Conservation (phyloP, 495 filamentous ascomycete genomes). For the Parachaetomium inaequale region DNA sequence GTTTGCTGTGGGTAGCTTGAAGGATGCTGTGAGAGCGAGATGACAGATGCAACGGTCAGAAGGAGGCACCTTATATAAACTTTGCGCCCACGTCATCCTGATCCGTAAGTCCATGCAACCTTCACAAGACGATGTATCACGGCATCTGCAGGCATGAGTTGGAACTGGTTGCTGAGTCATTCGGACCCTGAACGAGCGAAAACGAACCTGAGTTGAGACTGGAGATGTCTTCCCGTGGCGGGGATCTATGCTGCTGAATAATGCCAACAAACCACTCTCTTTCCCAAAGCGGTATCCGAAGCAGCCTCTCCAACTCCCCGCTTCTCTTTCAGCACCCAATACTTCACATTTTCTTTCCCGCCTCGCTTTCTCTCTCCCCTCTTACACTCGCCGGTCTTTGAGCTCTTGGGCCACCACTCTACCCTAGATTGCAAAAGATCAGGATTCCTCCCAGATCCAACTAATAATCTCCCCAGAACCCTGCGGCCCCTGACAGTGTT, state of each 20-base stretch:
- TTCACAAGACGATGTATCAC: too few species aligned
- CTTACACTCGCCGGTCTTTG: too few species aligned
- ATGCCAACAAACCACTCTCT: neutral
- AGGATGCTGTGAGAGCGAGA: neutral
- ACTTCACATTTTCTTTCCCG: neutral
- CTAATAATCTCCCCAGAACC: too few species aligned
- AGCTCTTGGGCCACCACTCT: too few species aligned
- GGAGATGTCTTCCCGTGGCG: neutral
- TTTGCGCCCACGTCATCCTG: neutral
- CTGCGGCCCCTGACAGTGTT: too few species aligned
- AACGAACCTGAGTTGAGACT: neutral
- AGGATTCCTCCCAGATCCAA: too few species aligned
- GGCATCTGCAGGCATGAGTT: too few species aligned
- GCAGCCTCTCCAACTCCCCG: neutral
- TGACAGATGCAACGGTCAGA: neutral
- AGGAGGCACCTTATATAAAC: neutral
- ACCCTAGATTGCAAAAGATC: too few species aligned
- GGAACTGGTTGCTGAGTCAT: neutral
- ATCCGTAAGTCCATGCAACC: neutral
- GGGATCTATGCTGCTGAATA: neutral
- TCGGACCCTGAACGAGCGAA: neutral
- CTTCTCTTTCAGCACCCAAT: neutral
- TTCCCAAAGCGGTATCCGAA: conserved; percentile 3
- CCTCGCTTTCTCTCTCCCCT: too few species aligned
- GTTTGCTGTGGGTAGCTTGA: too few species aligned